A percentile compares a stretch with the other conserved stretches of the same genome.
phyloP scores from a whole-genome alignment of 768 basidiomycete species.

The Lentinula guzmanii region DNA sequence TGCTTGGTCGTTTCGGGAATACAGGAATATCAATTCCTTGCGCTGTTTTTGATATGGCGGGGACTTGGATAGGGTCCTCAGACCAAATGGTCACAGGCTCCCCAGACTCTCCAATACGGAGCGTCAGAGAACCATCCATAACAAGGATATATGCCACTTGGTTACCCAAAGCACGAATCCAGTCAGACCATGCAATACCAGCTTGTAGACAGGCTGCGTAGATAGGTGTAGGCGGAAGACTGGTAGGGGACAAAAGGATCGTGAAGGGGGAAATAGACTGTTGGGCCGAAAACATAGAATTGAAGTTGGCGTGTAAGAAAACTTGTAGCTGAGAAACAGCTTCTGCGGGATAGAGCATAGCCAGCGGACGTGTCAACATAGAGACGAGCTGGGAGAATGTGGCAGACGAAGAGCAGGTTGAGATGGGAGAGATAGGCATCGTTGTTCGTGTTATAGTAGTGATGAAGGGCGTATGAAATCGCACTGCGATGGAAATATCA shows the following conservation, averaged over 20 bases:
- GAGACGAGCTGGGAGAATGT: neutral
- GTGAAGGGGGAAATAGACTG: neutral
- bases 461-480: neutral
- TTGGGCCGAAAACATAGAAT: neutral
- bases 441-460: neutral
- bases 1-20: neutral
- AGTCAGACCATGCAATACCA: neutral
- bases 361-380: neutral
- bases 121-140: neutral
- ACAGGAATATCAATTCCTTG: neutral
- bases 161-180: neutral
- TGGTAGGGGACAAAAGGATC: neutral
- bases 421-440: neutral
- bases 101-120: neutral
- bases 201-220: neutral
- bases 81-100: neutral
- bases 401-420: neutral
- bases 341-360: neutral
- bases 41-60: neutral
- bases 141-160: constrained; percentile 1
- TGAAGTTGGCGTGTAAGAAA: neutral
- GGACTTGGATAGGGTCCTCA: neutral
- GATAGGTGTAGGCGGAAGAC: neutral
- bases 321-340: neutral
- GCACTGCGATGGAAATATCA: neutral